These are phyloP conservation scores for Neonectria faginata DNA, from an alignment of 2,329 filamentous ascomycete genomes.

Conservation along the genomic window DNA sequence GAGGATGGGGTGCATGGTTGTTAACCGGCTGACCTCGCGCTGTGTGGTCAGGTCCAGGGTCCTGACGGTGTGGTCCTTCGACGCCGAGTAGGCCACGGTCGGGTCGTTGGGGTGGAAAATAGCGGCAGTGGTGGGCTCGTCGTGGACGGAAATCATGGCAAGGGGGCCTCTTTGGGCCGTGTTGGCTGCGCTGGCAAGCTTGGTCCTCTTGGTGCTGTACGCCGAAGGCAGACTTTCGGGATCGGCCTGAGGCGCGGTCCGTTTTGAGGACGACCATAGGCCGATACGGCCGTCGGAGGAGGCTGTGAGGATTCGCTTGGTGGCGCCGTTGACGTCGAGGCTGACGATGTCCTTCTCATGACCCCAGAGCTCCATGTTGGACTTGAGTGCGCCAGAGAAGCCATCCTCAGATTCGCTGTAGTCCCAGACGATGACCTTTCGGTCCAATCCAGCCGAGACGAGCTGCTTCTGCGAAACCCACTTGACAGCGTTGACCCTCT, in stretches of 20 bases:
- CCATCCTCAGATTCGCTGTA: conserved; percentile 76
- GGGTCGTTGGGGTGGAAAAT: conserved; percentile 87
- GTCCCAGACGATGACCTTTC: conserved; percentile 90
- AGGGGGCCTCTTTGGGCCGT: conserved; percentile 83
- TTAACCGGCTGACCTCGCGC: conserved; percentile 81
- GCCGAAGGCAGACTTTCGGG: conserved; percentile 75
- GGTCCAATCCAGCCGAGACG: conserved; percentile 85
- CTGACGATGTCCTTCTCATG: conserved; percentile 81
- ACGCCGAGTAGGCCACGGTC: conserved; percentile 91
- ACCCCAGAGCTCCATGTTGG: conserved; percentile 84
- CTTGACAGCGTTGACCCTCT: conserved; percentile 83
- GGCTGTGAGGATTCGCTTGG: conserved; percentile 84
- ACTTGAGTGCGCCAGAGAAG: conserved; percentile 72
- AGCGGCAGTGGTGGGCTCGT: conserved; percentile 79
- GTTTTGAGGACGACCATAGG: conserved; percentile 88
- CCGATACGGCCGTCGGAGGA: conserved; percentile 86
- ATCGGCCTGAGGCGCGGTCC: conserved; percentile 79
- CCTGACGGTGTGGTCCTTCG: conserved; percentile 89
- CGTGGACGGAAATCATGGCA: conserved; percentile 77
- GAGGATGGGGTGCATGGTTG: conserved; percentile 85
- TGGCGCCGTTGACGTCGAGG: conserved; percentile 78
- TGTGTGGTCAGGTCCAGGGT: conserved; percentile 92
- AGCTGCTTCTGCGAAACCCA: conserved; percentile 84
- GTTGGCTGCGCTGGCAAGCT: conserved; percentile 61
- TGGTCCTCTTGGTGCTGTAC: conserved; percentile 80